These are phyloP conservation scores for Crithidia bombi DNA, from an alignment of 208 protist species.

Conservation along the genomic window DNA sequence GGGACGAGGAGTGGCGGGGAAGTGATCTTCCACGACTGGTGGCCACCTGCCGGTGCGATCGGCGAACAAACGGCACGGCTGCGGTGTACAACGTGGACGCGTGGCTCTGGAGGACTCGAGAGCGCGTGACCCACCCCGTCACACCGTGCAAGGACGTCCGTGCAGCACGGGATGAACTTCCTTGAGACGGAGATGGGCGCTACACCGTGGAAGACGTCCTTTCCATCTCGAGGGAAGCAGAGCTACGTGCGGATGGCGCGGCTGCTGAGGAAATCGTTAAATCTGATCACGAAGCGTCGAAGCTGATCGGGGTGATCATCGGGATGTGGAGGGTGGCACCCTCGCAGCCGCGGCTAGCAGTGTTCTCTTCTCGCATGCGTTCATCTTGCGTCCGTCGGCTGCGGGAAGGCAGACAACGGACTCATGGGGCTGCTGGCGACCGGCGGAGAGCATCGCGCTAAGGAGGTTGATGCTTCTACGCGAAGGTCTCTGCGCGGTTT, in stretches of 20 bases:
- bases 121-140: neutral
- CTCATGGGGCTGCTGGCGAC: conserved; percentile 23
- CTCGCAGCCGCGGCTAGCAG: conserved; percentile 7
- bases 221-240: neutral
- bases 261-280: too few relatives aligned
- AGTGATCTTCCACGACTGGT: neutral
- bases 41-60: neutral
- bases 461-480: conserved; percentile 14
- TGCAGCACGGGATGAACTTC: conserved; percentile 1
- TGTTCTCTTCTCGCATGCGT: conserved; percentile 19
- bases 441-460: neutral
- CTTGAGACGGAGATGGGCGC: neutral
- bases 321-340: neutral
- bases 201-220: conserved; percentile 9
- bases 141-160: neutral
- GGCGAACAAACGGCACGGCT: neutral
- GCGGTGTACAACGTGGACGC: conserved; percentile 12
- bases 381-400: conserved; percentile 3
- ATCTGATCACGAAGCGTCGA: too few relatives aligned
- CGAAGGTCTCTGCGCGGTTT: neutral
- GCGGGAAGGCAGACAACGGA: conserved; percentile 17
- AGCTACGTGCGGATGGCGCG: conserved; percentile 11
- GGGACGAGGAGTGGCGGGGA: neutral
- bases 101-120: conserved; percentile 10
- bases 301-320: neutral